phyloP scores from a whole-genome alignment of 371 early-diverging fungal species.

The Blyttiomyces sp. region DNA sequence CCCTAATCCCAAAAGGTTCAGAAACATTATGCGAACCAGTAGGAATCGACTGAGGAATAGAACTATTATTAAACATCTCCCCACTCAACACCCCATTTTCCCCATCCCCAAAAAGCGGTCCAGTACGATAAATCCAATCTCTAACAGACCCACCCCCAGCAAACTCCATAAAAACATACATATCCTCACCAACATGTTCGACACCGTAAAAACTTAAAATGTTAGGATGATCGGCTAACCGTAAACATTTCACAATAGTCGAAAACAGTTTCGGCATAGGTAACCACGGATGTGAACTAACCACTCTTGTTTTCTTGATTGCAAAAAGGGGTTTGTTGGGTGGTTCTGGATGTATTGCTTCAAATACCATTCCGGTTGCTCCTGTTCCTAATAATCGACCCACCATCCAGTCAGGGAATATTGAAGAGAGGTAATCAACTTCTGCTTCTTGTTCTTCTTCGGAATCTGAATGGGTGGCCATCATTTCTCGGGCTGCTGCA shows the following conservation, averaged over 20 bases:
- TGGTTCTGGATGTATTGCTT: constrained; percentile 6
- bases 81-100: too few species aligned
- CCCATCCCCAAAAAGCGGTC: background rate
- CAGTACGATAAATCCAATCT: constrained; percentile 2
- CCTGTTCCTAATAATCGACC: constrained; percentile 9
- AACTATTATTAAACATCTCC: too few species aligned
- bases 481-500: background rate
- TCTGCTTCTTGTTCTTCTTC: constrained; percentile 8
- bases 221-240: constrained; percentile 11
- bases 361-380: constrained; percentile 13
- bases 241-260: constrained; percentile 7
- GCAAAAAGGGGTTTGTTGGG: constrained; percentile 6
- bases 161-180: constrained; percentile 14
- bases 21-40: background rate
- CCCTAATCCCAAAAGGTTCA: constrained; percentile 1
- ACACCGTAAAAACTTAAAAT: constrained; percentile 1
- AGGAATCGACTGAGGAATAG: background rate
- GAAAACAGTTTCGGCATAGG: constrained; percentile 15
- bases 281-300: constrained; percentile 9
- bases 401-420: constrained; percentile 13
- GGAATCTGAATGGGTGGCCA: background rate
- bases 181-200: constrained; percentile 8
- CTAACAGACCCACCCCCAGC: background rate
- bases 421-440: constrained; percentile 10
- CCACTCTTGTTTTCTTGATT: constrained; percentile 8